These are phyloP conservation scores for Fusarium oligoseptatum DNA, from an alignment of 2,329 filamentous ascomycete genomes.

Conservation along the genomic window DNA sequence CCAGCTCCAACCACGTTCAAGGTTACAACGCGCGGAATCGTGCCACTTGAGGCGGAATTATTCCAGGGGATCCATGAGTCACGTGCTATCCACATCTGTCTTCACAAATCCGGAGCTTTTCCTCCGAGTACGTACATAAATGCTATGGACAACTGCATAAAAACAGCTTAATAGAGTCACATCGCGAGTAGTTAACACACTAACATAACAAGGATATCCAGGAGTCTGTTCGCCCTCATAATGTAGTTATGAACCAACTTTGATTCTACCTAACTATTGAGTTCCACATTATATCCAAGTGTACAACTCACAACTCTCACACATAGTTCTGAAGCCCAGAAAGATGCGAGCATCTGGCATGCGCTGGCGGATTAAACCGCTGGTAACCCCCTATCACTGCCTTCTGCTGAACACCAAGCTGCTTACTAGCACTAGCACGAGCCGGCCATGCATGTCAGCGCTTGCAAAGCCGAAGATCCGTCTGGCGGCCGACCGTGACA, in stretches of 20 bases:
- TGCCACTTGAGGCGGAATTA: not conserved
- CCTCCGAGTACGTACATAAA: not conserved
- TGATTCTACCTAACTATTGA: not conserved
- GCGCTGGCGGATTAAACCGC: not conserved
- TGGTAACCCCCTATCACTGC: not conserved
- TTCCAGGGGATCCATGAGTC: not conserved
- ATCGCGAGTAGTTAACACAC: not conserved
- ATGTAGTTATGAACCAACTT: not conserved
- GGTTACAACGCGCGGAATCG: not conserved
- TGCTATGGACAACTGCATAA: not conserved
- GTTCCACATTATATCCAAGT: not conserved
- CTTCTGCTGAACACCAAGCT: not conserved
- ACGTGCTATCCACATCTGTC: not conserved
- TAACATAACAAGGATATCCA: not conserved
- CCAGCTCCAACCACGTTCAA: no score
- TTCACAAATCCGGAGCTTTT: not conserved
- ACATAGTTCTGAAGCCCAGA: not conserved
- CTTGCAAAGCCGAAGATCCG: not conserved
- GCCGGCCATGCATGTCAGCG: not conserved
- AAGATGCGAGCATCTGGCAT: not conserved
- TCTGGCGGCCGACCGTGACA: not conserved
- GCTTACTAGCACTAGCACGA: not conserved
- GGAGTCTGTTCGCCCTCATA: no score
- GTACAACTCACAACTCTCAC: not conserved
- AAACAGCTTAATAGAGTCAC: not conserved